Base-by-base conservation (phyloP, 192 early-diverging fungal species). In the Podila verticillata region DNA sequence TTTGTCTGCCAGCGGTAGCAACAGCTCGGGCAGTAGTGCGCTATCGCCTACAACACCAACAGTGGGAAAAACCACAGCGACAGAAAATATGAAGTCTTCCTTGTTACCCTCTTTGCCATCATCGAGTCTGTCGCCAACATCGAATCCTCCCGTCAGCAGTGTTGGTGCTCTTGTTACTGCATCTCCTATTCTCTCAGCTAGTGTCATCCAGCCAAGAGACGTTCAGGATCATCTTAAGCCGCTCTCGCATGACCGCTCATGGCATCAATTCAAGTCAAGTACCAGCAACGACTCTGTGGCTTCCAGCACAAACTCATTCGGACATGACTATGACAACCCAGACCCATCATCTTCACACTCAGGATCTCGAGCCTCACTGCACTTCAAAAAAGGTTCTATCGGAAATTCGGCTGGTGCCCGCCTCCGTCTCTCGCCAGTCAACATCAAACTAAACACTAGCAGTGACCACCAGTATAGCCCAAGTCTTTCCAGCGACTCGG, bases 401-500 rank as follows among this genome's bases (percentile, higher is more conserved):
- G 77, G 77, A n/a, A 65, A 57, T 24, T 29, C 64, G 4, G 17
- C 59, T 7, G 66, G 54, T n/a, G 44, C 77, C 5, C 66, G 66
- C 22, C 70, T 68, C 3, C 77, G 77, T 26, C 34, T 80, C 19
- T 80, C 77, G 7, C 70, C 77, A 10, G 70, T 72, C 29, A 80
- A 80, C 57, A 80, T 72, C 29, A 80, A 80, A 34, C 57, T 65
- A 9, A 80, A 60, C 39, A 36, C 75, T 7, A 28, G 59, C 48
- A 67, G 57, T 22, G 48, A 24, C 5, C 69, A 79, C 22, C 77
- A 80, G 44, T 80, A 80, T 48, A 80, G 77, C 22, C 77, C 77
- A 19, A 80, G 70, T 36, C 19, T 68, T 5, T 80, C 77, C 22
- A 80, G 77, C 28, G 77, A 72, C 20, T 72, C 77, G 28, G 70